A percentile compares a stretch with the other conserved stretches of the same genome.
Conservation (phyloP, 345 rosid species). For the Durio zibethinus region DNA sequence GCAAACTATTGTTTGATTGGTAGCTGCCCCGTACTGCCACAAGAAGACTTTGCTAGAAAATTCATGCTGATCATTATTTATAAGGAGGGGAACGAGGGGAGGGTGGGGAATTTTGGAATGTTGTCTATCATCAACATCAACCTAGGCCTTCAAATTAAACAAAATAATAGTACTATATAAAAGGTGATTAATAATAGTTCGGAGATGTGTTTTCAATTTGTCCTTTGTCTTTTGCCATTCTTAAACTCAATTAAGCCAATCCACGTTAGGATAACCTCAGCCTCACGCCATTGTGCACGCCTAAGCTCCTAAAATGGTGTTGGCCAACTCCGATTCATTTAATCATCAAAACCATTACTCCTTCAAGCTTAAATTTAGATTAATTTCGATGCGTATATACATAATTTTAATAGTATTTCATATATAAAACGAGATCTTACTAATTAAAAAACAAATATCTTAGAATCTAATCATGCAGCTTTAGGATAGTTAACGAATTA, state of each 20-base stretch:
- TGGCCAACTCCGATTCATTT: slow-evolving; percentile 19
- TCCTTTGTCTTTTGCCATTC: slow-evolving; percentile 24
- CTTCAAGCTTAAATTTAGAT: too few relatives aligned
- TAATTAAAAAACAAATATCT: slow-evolving; percentile 12
- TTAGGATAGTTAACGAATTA: not conserved
- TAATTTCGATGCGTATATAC: too few relatives aligned
- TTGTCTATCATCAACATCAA: slow-evolving; percentile 34
- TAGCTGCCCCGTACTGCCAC: not conserved
- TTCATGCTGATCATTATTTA: slow-evolving; percentile 19
- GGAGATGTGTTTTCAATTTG: slow-evolving; percentile 5
- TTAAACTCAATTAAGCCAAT: slow-evolving; percentile 18
- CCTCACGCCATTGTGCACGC: slow-evolving; percentile 41
- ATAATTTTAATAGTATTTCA: too few relatives aligned
- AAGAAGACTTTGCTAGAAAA: not conserved
- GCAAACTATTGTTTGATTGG: not conserved
- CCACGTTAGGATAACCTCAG: slow-evolving; percentile 47
- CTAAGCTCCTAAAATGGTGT: slow-evolving; percentile 6
- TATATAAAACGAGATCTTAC: too few relatives aligned
- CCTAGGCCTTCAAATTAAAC: not conserved
- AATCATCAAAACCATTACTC: not conserved
- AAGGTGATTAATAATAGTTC: slow-evolving; percentile 24
- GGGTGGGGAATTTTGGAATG: slow-evolving; percentile 27
- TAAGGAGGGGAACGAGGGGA: not conserved
- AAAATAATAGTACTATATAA: slow-evolving; percentile 18
- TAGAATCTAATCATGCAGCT: slow-evolving; percentile 9